Evolutionary conservation across 768 basidiomycete species (phyloP).

Genomic region (Cyclocybe cylindracea): DNA sequence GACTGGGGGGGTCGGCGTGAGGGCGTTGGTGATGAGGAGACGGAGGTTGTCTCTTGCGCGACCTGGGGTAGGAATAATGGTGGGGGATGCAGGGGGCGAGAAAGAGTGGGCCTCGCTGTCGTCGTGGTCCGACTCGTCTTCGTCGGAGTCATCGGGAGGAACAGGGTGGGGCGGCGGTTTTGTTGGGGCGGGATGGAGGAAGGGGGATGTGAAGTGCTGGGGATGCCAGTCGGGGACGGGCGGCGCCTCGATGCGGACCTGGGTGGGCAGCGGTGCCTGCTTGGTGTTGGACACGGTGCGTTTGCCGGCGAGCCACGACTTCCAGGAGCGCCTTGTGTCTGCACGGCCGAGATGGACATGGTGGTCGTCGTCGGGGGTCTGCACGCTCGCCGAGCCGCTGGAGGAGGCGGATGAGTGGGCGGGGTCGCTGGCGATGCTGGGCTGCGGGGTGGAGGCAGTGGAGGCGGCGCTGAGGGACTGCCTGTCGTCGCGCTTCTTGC

Average conservation of each 20-base stretch:
- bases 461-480: constrained; percentile 23
- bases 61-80: constrained; percentile 21
- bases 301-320: constrained; percentile 53
- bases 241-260: constrained; percentile 3
- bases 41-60: constrained; percentile 31
- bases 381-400: constrained; percentile 58
- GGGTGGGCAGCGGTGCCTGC: constrained; percentile 8
- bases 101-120: constrained; percentile 3
- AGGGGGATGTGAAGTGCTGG: constrained; percentile 21
- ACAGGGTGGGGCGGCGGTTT: constrained; percentile 24
- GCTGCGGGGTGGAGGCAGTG: constrained; percentile 29
- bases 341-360: constrained; percentile 27
- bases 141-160: constrained; percentile 22
- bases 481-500: constrained; percentile 36
- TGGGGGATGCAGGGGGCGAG: constrained; percentile 16
- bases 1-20: constrained; percentile 38
- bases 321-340: constrained; percentile 53
- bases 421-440: constrained; percentile 36
- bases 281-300: constrained; percentile 13
- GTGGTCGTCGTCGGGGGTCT: constrained; percentile 62
- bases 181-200: constrained; percentile 23
- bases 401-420: constrained; percentile 61
- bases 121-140: constrained; percentile 28
- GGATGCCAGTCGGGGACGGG: constrained; percentile 15
- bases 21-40: constrained; percentile 46